Evolutionary conservation across 331 rosid genomes (phyloP).

Genomic region (Quercus lobata): DNA sequence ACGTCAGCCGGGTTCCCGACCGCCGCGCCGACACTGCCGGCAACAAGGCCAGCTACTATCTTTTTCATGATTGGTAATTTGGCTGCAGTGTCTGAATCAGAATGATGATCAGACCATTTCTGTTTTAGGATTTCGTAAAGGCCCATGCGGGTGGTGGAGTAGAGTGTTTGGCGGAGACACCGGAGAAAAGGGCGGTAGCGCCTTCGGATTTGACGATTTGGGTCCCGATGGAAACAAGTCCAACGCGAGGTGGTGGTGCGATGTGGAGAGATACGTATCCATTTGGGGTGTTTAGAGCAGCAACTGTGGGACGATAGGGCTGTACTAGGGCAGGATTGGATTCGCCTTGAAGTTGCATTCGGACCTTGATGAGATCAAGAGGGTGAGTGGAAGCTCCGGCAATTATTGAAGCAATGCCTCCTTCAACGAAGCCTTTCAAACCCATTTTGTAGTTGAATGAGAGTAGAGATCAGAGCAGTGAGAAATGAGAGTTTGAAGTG

Average conservation of each 20-base stretch:
- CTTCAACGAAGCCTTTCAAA: background rate
- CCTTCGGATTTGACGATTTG: background rate
- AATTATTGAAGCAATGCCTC: background rate
- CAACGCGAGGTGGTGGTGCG: background rate
- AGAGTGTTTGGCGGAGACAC: background rate
- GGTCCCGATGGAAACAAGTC: background rate
- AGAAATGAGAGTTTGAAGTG: too few species aligned
- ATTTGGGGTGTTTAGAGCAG: background rate
- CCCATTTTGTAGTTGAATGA: background rate
- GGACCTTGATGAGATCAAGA: background rate
- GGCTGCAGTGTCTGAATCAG: background rate
- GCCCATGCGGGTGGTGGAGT: slow-evolving; percentile 11
- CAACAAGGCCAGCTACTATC: background rate
- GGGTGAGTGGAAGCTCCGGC: background rate
- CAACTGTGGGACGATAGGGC: background rate
- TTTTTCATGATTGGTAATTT: background rate
- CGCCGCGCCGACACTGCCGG: background rate
- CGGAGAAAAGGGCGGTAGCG: background rate
- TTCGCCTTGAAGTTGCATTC: background rate
- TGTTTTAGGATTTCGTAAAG: background rate
- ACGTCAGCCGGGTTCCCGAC: background rate
- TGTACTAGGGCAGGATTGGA: background rate
- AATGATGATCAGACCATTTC: background rate
- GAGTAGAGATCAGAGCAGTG: too few species aligned
- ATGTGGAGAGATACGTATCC: background rate